These are phyloP conservation scores for Spergularia marina DNA, from an alignment of 148 eudicot species.

Conservation along the genomic window DNA sequence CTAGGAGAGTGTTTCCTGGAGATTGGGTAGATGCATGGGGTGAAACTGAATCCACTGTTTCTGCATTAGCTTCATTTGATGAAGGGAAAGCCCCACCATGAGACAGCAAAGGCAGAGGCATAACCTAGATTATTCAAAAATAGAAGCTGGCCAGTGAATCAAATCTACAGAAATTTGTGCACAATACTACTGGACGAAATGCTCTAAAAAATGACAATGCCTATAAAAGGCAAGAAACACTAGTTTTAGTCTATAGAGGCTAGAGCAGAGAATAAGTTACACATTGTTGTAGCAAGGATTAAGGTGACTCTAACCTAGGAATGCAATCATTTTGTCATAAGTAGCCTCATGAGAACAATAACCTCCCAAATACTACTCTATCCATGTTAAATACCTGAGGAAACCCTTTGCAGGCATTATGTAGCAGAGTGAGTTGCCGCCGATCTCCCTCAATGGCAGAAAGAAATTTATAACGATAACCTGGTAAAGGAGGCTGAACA, in stretches of 20 bases:
- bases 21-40: slow-evolving; percentile 19
- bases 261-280: no score
- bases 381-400: slow-evolving; percentile 39
- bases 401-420: slow-evolving; percentile 58
- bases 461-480: slow-evolving; percentile 48
- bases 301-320: neutral
- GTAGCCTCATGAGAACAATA: neutral
- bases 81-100: slow-evolving; percentile 24
- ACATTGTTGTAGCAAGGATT: no score
- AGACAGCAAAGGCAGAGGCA: slow-evolving; percentile 8
- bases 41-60: no score
- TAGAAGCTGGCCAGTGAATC: neutral
- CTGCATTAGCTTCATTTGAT: slow-evolving; percentile 16
- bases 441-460: slow-evolving; percentile 51
- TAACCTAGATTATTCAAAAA: slow-evolving; percentile 30
- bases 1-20: slow-evolving; percentile 20
- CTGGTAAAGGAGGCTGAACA: slow-evolving; percentile 24
- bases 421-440: slow-evolving; percentile 42
- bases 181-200: no score
- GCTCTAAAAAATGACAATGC: no score
- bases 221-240: no score
- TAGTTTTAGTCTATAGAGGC: no score
- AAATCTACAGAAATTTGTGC: neutral
- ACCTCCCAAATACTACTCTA: neutral
- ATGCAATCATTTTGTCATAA: no score